Base-by-base conservation (phyloP, 176 grass and related monocot genomes). In the Bonia amplexicaulis region DNA sequence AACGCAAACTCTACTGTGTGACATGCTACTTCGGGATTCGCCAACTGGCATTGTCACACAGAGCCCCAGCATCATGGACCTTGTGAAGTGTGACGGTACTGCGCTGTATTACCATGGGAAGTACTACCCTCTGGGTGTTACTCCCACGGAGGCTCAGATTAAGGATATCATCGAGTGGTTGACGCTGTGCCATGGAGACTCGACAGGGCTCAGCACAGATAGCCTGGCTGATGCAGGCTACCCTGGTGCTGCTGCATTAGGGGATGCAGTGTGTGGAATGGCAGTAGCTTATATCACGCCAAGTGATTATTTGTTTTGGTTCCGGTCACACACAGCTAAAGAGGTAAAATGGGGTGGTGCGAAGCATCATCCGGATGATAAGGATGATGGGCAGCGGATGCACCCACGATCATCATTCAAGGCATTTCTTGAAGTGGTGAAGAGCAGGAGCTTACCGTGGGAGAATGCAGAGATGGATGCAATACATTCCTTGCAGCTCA, bases 311-410 rank as follows among this genome's bases (percentile, higher is more conserved):
- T 90, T 99, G 63, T 99, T 99, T 81, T 99, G 96, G 96, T 99
- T 99, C 78, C 88, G 96, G 39, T 96, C 96, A 40, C 96, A 99
- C 83, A 96, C 96, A 22, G 96, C 93, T 35, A 96, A 99, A 71
- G 93, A 99, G 70, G 92, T 99, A 65, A 99, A 94, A 76, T 99
- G 96, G 96, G 96, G 96, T 66, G 96, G 96, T 35, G 93, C 96
- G 1, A 99, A 99, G 86, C 96, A 99, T 74, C 89, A 99, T 68
- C 96, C 96, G 2, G 89, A 96, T 80, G 96, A 99, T 80, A 99
- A 96, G 80, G 93, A 99, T 60, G 96, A 99, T 86, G 96, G 91
- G 25, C 96, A 96, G 62, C 82, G 93, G 66, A 99, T 99, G 96
- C 93, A 99, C 84, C 96, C 96, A 55, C 88, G 96, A 10, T 94